A percentile compares a stretch with the other conserved stretches of the same genome.
phyloP scores from a whole-genome alignment of 257 asterid species.

The Solanum megistacrolobum region DNA sequence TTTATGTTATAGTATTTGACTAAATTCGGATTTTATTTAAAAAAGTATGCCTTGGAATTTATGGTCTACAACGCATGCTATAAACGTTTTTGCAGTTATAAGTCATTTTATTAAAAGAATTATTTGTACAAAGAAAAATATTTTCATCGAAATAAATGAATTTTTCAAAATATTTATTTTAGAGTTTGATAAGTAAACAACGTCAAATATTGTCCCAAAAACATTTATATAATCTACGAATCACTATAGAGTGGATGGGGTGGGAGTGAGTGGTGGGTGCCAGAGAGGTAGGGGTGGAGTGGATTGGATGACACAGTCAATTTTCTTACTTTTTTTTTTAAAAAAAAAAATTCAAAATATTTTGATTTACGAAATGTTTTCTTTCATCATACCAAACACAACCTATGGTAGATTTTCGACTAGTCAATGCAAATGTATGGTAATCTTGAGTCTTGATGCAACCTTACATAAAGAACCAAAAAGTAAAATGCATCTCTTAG shows the following conservation, averaged over 20 bases:
- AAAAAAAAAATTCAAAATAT: neutral
- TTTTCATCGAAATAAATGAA: neutral
- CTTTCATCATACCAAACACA: neutral
- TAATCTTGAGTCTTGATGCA: neutral
- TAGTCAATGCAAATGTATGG: neutral
- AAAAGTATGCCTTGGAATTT: neutral
- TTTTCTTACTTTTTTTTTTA: neutral
- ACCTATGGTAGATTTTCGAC: neutral
- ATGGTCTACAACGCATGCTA: neutral
- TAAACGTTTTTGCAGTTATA: neutral
- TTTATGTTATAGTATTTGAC: neutral
- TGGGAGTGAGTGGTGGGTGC: neutral
- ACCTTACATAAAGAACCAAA: neutral
- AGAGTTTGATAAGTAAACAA: neutral
- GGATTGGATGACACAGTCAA: neutral
- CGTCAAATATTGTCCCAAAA: neutral
- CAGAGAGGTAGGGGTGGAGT: neutral
- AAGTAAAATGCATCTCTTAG: neutral
- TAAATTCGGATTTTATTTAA: rapidly evolving
- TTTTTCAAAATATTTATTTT: neutral
- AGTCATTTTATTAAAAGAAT: neutral
- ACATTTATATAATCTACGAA: neutral
- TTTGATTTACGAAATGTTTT: neutral
- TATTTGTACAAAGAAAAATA: neutral
- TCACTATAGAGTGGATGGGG: neutral